These are phyloP conservation scores for Trichosanthes truncata DNA, from an alignment of 306 rosid genomes.

Conservation along the genomic window DNA sequence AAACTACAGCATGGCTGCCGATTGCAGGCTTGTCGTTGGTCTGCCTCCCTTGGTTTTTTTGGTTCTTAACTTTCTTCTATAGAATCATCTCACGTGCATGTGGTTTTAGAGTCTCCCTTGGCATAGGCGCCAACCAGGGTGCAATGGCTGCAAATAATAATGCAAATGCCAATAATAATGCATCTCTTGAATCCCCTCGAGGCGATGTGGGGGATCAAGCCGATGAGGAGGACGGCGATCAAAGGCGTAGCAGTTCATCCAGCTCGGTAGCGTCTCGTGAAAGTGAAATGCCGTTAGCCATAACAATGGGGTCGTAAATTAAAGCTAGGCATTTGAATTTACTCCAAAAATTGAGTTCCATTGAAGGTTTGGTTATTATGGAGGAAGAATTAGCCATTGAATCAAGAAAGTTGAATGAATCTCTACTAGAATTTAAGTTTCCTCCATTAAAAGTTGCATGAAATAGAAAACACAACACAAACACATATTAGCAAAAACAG, in stretches of 20 bases:
- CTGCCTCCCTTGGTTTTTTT: conserved; percentile 80
- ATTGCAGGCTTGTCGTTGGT: conserved; percentile 43
- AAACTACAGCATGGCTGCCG: conserved; percentile 38
- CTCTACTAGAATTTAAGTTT: neutral
- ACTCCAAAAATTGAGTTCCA: neutral
- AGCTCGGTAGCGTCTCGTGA: conserved; percentile 31
- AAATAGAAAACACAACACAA: neutral
- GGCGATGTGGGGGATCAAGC: conserved; percentile 15
- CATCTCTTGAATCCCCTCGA: neutral
- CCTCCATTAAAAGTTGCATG: neutral
- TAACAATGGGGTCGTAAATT: conserved; percentile 34
- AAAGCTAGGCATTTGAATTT: neutral
- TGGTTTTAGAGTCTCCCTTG: conserved; percentile 26
- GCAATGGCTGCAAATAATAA: neutral
- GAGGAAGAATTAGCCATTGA: neutral
- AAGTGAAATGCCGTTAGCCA: conserved; percentile 59
- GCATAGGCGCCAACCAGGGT: neutral
- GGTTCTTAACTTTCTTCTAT: conserved; percentile 57
- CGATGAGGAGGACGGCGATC: neutral
- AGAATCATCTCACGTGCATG: conserved; percentile 40
- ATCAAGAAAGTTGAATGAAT: neutral
- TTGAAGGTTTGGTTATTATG: neutral
- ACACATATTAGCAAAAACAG: neutral
- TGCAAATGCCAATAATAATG: neutral
- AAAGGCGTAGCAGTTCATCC: conserved; percentile 7